Base-by-base conservation (phyloP, 2,329 filamentous ascomycete species). In the Cladophialophora yegresii region DNA sequence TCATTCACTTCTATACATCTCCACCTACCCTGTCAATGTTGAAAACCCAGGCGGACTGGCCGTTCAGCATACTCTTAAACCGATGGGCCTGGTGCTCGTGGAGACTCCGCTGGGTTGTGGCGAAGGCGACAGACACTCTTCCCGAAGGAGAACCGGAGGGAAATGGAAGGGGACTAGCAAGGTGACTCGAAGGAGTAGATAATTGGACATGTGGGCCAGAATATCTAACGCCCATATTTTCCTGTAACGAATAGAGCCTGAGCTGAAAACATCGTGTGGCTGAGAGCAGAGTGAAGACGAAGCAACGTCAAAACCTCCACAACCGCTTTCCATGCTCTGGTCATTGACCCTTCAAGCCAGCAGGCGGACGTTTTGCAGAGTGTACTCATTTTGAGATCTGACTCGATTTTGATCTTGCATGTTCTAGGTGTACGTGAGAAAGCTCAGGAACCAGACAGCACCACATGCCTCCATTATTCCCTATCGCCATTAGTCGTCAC, bases 361-460 rank as follows among this genome's bases (percentile, higher is more conserved):
- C 6, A 43, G 16, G 8, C 7, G 36, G 16, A n/a, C 22, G 33
- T 23, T 23, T 53, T 28, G 57, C 47, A 50, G 23, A 9, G n/a
- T 59, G 47, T 53, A 33, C 47, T 53, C 32, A 13, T 50, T 53
- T 51, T 59, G 28, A 26, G 23, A 50, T 61, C 40, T 32, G 51
- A 51, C 30, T 59, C 33, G 47, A 58, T 50, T 47, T 43, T 61
- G 62, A 33, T 61, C 65, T 65, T 61, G 43, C 32, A 54, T 58
- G 62, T 59, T 67, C 65, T 67, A 67, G 57, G 63, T 53, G 62
- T 63, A 65, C 66, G 65, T 59, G 49, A 54, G 63, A 61, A 63
- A 43, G 49, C 50, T 40, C 23, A 45, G 57, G 26, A 63, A 58
- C n/a, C 32, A 45, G 56, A 54, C 26, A 51, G 23, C 57, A 56